Conservation (phyloP, 257 asterid genomes). For the Solanum virginianum region DNA sequence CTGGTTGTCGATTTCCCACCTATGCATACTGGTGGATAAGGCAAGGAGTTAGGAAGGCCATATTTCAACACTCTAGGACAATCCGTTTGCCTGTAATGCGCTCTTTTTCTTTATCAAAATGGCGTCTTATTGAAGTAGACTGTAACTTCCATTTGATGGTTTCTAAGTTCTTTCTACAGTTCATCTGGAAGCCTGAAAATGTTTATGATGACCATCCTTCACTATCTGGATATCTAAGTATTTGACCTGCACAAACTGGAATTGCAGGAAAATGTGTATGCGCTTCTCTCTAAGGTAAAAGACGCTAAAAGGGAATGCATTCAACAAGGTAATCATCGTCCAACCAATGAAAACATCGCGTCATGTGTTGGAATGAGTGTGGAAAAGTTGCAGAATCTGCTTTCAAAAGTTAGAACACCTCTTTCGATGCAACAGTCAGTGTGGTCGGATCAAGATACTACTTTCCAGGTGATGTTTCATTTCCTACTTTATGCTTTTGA, state of each 20-base stretch:
- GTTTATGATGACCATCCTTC: neutral
- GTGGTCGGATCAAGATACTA: slow-evolving; percentile 67
- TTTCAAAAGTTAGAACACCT: slow-evolving; percentile 55
- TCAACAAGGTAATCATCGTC: slow-evolving; percentile 48
- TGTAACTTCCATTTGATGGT: neutral
- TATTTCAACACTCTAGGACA: slow-evolving; percentile 84
- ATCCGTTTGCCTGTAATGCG: slow-evolving; percentile 83
- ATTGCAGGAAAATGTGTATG: slow-evolving; percentile 72
- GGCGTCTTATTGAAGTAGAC: slow-evolving; percentile 1
- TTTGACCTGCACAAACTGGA: slow-evolving; percentile 5
- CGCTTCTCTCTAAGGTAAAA: slow-evolving; percentile 55
- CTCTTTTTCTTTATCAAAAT: slow-evolving; percentile 10
- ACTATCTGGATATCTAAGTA: neutral
- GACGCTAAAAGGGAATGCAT: slow-evolving; percentile 54
- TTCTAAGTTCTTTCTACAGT: neutral
- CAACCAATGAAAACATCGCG: slow-evolving; percentile 70
- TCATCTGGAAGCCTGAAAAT: neutral
- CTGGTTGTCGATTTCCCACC: slow-evolving; percentile 81
- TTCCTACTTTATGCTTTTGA: neutral
- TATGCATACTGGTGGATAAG: slow-evolving; percentile 98
- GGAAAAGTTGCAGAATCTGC: slow-evolving; percentile 53
- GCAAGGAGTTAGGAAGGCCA: slow-evolving; percentile 66
- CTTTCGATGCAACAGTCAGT: slow-evolving; percentile 68
- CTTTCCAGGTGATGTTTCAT: slow-evolving; percentile 28
- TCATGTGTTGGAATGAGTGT: slow-evolving; percentile 56